Evolutionary conservation across 2,329 filamentous ascomycete species (phyloP), one percentile per base, ranked within the genome.

Genomic region (Leptographium flavum): DNA sequence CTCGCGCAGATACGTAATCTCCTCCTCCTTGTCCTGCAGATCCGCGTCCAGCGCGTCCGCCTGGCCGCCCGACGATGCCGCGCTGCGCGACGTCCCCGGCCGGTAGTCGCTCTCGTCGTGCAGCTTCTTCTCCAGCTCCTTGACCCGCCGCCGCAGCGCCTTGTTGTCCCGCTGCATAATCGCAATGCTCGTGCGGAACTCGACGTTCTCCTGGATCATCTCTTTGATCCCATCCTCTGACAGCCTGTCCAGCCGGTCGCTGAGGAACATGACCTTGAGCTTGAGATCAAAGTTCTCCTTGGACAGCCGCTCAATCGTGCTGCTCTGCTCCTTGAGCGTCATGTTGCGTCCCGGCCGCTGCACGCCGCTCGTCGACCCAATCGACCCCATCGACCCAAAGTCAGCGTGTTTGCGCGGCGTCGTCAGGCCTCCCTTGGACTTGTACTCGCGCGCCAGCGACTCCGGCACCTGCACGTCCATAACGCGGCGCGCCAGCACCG

Each of bases 211-310:
- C 38, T 87, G 87, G 55, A 96, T 94, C 81, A 95, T 93, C 60
- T 95, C 90, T 64, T 94, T 94, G 60, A 98, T 82, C 51, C 88
- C 87, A 64, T 96, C 90, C 60, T 96, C 90, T 2, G 88, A 95
- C 36, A 93, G 75, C 58, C 90, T 92, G 62, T 94, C 87, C 19
- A 98, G 68, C 2, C 90, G 83, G 60, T 96, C 86, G 56, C 90
- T 93, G 41, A 98, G 73, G 58, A 95, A 98, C 71, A 95, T 93
- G 52, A 96, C 92, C 60, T 94, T 93, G 63, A 96, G 79, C 63
- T 96, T 95, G 45, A 96, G 67, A 59, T 95, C 90, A 59, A 96
- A 98, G 53, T 98, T 98, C 61, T 98, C 92, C 64, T 98, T 98
- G 49, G 87, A 93, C 2, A 96, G 72, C 48, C 88, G 80, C 62